These are phyloP conservation scores for Capsicum baccatum DNA, from an alignment of 257 asterid species.

Conservation along the genomic window DNA sequence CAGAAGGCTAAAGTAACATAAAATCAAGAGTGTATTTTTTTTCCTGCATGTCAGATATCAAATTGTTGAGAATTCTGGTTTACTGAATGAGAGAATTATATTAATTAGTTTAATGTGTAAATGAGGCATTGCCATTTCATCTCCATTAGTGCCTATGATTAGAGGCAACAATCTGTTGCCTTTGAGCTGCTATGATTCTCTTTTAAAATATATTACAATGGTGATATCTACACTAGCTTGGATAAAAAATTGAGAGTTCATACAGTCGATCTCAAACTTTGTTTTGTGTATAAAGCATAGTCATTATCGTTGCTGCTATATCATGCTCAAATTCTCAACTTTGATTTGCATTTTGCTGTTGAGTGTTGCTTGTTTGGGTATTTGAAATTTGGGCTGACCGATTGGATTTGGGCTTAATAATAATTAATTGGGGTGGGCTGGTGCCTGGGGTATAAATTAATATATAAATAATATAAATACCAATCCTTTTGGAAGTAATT, in stretches of 20 bases:
- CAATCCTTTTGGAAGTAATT: no score
- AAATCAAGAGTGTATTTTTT: background rate
- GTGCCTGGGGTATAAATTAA: no score
- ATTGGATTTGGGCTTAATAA: no score
- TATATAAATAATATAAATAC: no score
- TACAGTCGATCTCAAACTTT: no score
- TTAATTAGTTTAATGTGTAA: background rate
- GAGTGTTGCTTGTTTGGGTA: no score
- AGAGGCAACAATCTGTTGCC: slow-evolving; percentile 18
- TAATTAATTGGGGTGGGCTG: no score
- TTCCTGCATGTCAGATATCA: background rate
- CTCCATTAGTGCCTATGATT: background rate
- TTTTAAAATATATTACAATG: background rate
- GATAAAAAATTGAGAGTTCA: background rate
- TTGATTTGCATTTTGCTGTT: no score
- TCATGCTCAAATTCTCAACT: background rate
- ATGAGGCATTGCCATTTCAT: background rate
- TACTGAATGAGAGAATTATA: background rate
- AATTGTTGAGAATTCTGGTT: background rate
- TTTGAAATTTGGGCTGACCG: no score
- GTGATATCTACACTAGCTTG: background rate
- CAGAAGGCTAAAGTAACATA: slow-evolving; percentile 68
- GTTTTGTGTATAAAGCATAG: background rate
- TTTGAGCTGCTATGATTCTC: background rate
- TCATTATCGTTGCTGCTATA: background rate